Base-by-base conservation (phyloP, 1,284 basidiomycete species). In the Rugosomyces carneus region DNA sequence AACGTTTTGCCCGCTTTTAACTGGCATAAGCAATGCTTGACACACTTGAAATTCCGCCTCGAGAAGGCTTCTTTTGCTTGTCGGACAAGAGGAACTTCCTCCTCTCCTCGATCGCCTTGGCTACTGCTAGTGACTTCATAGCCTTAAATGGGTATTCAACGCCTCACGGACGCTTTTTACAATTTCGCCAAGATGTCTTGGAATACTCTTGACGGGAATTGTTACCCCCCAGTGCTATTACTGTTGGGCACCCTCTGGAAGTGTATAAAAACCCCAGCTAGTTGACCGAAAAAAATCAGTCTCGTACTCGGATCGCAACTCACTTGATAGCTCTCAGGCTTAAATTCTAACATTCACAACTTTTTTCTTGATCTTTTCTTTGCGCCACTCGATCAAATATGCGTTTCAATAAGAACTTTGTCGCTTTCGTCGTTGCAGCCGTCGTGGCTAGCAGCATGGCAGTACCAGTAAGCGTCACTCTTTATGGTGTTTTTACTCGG, bases 401-500 rank as follows among this genome's bases (percentile, higher is more conserved):
- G 63, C 59, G 61, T 38, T 64, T 67, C 60, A 64, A 60, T 53
- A 60, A 61, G 54, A 62, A 60, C 60, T 67, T 66, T 43, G 43
- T 63, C 23, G 43, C 61, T 29, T 62, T 67, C 44, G 58, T 67
- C 47, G 32, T 66, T 31, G 59, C 63, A 9, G 63, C 64, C 5
- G 62, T 67, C 31, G 34, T 67, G 26, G 53, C 63, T 26, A 53
- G 58, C 19, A 54, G 51, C 11, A 42, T 53, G 37, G 66, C 64
- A 27, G 54, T 60, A 20, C 67, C 65, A 5, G 65, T 69, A 52
- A 42, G 60, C 47, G 3, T n/a, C 40, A 34, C 18, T 51, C 16
- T 18, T 16, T 5, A 13, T 21, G n/a, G n/a, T n/a, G n/a, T n/a
- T n/a, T n/a, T n/a, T n/a, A n/a, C n/a, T n/a, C n/a, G n/a, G n/a